These are phyloP conservation scores for Boletellus emodensis DNA, from an alignment of 768 basidiomycete genomes.

Conservation along the genomic window DNA sequence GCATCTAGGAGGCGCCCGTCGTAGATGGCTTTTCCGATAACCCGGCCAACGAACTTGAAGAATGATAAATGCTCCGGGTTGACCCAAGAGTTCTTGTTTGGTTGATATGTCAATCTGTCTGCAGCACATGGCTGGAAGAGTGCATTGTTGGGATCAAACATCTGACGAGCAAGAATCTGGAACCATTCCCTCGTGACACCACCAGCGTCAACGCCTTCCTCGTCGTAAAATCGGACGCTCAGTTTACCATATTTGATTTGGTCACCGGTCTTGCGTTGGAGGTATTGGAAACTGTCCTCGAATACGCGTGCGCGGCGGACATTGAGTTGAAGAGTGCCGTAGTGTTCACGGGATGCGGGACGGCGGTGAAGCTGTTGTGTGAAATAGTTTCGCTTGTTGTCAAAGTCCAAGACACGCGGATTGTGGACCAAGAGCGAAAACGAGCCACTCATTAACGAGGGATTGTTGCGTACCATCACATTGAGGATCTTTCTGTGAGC, in stretches of 20 bases:
- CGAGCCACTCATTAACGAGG: constrained; percentile 95
- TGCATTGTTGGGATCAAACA: constrained; percentile 99
- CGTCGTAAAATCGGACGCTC: constrained; percentile 92
- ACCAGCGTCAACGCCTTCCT: constrained; percentile 98
- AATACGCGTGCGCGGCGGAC: constrained; percentile 90
- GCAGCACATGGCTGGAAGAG: constrained; percentile 98
- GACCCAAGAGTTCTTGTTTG: constrained; percentile 89
- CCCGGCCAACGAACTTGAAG: constrained; percentile 98
- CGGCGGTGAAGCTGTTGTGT: constrained; percentile 87
- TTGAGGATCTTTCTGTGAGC: constrained; percentile 91
- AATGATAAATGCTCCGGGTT: constrained; percentile 95
- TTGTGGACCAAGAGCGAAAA: constrained; percentile 96
- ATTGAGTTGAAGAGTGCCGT: constrained; percentile 80
- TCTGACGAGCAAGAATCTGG: constrained; percentile 94
- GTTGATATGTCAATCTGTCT: constrained; percentile 93
- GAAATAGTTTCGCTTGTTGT: constrained; percentile 98
- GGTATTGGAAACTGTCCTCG: constrained; percentile 93
- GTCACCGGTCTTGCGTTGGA: constrained; percentile 87
- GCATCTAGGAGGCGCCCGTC: constrained; percentile 95
- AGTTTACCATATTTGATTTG: constrained; percentile 98
- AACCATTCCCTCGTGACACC: constrained; percentile 99
- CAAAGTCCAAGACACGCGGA: constrained; percentile 94
- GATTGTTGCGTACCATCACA: constrained; percentile 97
- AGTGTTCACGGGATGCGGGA: constrained; percentile 73
- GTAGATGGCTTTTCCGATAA: constrained; percentile 97